phyloP scores from a whole-genome alignment of 2,329 filamentous ascomycete genomes.

The Penicillium sp. region DNA sequence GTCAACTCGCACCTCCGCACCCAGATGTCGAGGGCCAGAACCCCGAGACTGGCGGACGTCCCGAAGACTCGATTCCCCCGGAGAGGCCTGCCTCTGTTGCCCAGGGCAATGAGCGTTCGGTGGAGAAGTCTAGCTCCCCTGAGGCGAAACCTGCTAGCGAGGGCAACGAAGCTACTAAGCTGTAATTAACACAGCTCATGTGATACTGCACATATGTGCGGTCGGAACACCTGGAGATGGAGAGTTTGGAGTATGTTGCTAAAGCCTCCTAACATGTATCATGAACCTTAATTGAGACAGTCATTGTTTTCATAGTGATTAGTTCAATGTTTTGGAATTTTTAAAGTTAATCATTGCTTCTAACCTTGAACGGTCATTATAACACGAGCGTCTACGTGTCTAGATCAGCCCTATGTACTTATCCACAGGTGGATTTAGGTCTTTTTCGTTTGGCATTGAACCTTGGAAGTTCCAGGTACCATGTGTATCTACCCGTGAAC shows the following conservation, averaged over 20 bases:
- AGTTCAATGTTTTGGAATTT: background rate
- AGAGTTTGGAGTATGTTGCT: background rate
- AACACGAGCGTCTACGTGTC: background rate
- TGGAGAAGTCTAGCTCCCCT: conserved; percentile 35
- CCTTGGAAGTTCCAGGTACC: too few species aligned
- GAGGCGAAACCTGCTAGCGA: conserved; percentile 50
- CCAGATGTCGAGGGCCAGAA: conserved; percentile 59
- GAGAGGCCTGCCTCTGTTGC: conserved; percentile 43
- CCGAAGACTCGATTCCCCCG: conserved; percentile 34
- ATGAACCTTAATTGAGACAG: conserved; percentile 12
- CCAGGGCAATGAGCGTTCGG: conserved; percentile 38
- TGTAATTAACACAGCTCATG: background rate
- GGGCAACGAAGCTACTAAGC: conserved; percentile 46
- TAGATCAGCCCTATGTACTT: too few species aligned
- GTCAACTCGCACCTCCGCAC: conserved; percentile 51
- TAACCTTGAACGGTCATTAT: background rate
- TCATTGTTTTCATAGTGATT: background rate
- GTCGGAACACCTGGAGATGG: background rate
- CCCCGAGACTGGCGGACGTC: conserved; percentile 53
- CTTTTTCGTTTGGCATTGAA: too few species aligned
- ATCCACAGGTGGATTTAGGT: too few species aligned
- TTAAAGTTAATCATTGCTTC: background rate
- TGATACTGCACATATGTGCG: background rate
- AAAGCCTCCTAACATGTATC: conserved; percentile 18
- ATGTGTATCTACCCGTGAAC: too few species aligned